phyloP scores from a whole-genome alignment of 139 green algal genomes.

The Closterium sp. region DNA sequence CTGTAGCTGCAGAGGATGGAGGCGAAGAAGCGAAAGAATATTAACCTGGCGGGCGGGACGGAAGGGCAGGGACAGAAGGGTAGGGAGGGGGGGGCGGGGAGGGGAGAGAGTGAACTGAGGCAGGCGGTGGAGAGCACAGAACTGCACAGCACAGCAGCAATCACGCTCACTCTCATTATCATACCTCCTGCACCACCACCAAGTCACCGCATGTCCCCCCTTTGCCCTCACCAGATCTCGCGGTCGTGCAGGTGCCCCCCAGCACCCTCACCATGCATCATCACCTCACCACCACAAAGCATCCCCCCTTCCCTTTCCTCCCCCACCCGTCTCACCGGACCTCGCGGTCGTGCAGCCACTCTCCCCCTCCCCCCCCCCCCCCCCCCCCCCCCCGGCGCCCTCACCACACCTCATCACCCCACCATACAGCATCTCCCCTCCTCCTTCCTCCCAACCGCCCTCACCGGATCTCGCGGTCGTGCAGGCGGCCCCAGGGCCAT shows the following conservation, averaged over 20 bases:
- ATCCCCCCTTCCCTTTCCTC: no score
- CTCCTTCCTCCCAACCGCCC: not conserved
- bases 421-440: no score
- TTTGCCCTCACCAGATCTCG: not conserved
- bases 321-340: no score
- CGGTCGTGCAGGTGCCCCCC: not conserved
- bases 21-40: constrained; percentile 38
- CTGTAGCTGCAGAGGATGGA: constrained; percentile 22
- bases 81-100: not conserved
- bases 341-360: no score
- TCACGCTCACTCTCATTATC: no score
- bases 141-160: no score
- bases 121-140: no score
- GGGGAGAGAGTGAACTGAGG: not conserved
- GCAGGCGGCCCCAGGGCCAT: constrained; percentile 18
- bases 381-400: no score
- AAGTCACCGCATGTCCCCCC: not conserved
- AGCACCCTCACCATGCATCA: not conserved
- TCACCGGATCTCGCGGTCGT: constrained; percentile 30
- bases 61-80: not conserved
- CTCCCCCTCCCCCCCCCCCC: no score
- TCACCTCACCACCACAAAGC: no score
- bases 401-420: no score
- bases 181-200: no score
- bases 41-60: not conserved